Evolutionary conservation across 2,329 filamentous ascomycete species (phyloP), one percentile per base, ranked within the genome.

Genomic region (Moelleriella libera): DNA sequence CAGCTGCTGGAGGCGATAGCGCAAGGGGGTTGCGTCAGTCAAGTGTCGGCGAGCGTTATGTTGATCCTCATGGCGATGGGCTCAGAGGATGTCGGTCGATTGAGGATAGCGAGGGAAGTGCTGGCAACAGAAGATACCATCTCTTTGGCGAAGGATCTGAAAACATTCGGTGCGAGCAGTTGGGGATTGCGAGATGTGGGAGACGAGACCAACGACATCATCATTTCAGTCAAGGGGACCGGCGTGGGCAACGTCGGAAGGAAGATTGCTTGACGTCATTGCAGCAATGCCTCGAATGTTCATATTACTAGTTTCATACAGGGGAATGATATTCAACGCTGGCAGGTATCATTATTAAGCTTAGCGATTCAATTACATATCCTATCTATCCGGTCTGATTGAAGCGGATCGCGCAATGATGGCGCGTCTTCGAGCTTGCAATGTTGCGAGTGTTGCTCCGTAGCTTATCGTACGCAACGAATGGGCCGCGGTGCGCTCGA

Each of bases 41-140:
- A 72, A 11, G 75, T 83, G 3, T 85, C 87, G 2, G 81, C 82
- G 5, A 72, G 78, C 3, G 90, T 83, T 0, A 75, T 95, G 53
- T 65, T 98, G 47, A 85, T 82, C 14, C 71, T 98, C 52, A 98
- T 98, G 92, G 88, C 89, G 34, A 97, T 98, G 92, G 92, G 92
- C 0, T 87, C 85, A 1, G 92, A 97, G 62, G 92, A 98, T 63
- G 88, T 98, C 11, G 92, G 92, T 5, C 77, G 92, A 50, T 64
- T 98, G 54, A 78, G 86, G 52, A 62, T 98, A 49, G 88, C 89
- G 32, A 82, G 80, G 56, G 85, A 90, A 44, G 80, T 96, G 1
- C 66, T 97, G 43, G 89, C 81, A 0, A 84, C 82, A 3, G 87
- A 95, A 60, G 83, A 87, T 50, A 71, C 88, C 47, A 76, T 98